Conservation (phyloP, 179 eudicot species). For the Vitellaria paradoxa region DNA sequence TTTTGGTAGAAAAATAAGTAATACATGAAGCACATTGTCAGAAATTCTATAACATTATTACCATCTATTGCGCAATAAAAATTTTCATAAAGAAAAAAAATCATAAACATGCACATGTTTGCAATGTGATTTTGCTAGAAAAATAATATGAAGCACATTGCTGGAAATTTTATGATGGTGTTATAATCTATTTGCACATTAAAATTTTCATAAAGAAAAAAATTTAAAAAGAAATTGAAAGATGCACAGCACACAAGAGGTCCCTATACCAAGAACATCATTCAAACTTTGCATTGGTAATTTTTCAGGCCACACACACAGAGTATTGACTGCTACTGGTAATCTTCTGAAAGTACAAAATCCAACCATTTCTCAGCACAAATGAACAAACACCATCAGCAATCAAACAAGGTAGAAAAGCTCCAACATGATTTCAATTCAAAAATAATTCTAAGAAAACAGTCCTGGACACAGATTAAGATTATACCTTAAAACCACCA, state of each 20-base stretch:
- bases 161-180: too few species aligned
- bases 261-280: not conserved
- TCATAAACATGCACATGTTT: not conserved
- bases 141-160: not conserved
- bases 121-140: not conserved
- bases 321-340: not conserved
- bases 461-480: not conserved
- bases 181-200: not conserved
- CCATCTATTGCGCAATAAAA: too few species aligned
- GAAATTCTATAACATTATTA: too few species aligned
- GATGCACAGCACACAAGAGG: not conserved
- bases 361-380: too few species aligned
- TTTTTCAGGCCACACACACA: not conserved
- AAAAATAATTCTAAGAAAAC: not conserved
- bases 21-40: too few species aligned
- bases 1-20: not conserved
- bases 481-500: slow-evolving; percentile 83
- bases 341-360: not conserved
- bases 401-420: not conserved
- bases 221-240: not conserved
- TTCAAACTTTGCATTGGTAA: not conserved
- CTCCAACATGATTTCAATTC: not conserved
- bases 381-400: not conserved
- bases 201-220: not conserved
- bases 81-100: not conserved